Conservation (phyloP, 1,284 basidiomycete genomes). For the Schizophyllum amplum region DNA sequence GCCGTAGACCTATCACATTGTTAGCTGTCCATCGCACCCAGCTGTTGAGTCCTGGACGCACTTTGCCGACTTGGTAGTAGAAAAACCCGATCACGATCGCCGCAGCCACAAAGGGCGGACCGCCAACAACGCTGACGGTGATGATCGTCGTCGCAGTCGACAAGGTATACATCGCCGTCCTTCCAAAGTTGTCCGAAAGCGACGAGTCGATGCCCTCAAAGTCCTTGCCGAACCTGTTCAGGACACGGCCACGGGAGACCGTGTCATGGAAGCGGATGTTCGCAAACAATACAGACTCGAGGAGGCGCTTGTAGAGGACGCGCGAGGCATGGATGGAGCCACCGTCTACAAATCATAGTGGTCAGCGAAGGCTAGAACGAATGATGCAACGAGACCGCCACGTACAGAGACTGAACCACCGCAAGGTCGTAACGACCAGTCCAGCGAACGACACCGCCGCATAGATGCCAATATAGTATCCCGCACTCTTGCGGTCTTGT, state of each 20-base stretch:
- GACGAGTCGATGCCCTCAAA: slow-evolving; percentile 88
- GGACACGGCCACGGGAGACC: slow-evolving; percentile 74
- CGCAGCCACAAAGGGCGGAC: slow-evolving; percentile 62
- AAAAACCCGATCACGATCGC: slow-evolving; percentile 51
- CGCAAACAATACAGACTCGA: slow-evolving; percentile 84
- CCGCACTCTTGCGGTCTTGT: slow-evolving; percentile 36
- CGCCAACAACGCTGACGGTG: slow-evolving; percentile 79
- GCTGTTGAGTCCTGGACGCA: background rate
- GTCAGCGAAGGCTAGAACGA: background rate
- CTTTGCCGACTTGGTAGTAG: slow-evolving; percentile 45
- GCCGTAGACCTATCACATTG: slow-evolving; percentile 79
- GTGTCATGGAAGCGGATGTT: slow-evolving; percentile 94
- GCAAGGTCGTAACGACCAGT: slow-evolving; percentile 54
- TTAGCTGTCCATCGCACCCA: too few species aligned
- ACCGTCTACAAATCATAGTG: slow-evolving; percentile 30
- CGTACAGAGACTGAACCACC: slow-evolving; percentile 63
- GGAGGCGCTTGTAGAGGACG: slow-evolving; percentile 67
- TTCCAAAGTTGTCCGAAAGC: slow-evolving; percentile 81
- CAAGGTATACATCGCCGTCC: slow-evolving; percentile 55
- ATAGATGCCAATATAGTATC: slow-evolving; percentile 77
- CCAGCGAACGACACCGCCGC: slow-evolving; percentile 44
- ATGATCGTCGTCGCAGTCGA: slow-evolving; percentile 52
- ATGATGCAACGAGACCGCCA: slow-evolving; percentile 7
- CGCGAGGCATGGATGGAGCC: slow-evolving; percentile 67
- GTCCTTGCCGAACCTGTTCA: slow-evolving; percentile 92